A percentile compares a stretch with the other conserved stretches of the same genome.
Evolutionary conservation across 163 green algal genomes (phyloP).

Genomic region (Prototheca wickerhamii): DNA sequence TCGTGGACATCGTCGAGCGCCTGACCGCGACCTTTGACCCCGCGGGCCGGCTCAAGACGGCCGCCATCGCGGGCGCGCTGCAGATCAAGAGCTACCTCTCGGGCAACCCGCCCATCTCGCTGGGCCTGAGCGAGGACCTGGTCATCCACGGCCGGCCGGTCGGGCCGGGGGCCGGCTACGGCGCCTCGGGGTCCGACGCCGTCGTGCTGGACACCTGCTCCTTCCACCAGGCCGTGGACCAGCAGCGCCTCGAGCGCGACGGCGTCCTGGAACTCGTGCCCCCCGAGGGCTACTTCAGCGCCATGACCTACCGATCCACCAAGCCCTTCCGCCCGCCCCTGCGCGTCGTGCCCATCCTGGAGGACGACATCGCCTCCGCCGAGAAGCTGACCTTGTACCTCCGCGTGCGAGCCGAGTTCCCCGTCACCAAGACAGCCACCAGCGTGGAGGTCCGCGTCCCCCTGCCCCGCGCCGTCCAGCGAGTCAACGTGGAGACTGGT

Average conservation of each 20-base stretch:
- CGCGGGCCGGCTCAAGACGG: constrained; percentile 54
- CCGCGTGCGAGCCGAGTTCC: constrained; percentile 36
- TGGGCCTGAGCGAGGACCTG: constrained; percentile 79
- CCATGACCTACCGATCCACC: constrained; percentile 74
- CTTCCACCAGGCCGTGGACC: constrained; percentile 61
- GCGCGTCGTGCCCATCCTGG: constrained; percentile 39
- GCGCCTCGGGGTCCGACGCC: constrained; percentile 8
- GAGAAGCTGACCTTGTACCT: constrained; percentile 45
- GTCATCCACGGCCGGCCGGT: neutral
- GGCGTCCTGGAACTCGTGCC: constrained; percentile 66
- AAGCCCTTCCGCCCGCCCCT: constrained; percentile 68
- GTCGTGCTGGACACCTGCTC: constrained; percentile 75
- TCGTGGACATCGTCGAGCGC: constrained; percentile 87
- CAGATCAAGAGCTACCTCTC: constrained; percentile 82
- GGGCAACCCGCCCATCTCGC: constrained; percentile 73
- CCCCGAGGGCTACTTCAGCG: constrained; percentile 72
- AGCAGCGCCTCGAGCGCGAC: constrained; percentile 64
- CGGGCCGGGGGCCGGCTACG: neutral
- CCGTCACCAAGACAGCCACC: constrained; percentile 48
- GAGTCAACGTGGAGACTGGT: constrained; percentile 53
- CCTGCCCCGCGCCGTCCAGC: constrained; percentile 54
- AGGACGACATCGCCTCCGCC: constrained; percentile 47
- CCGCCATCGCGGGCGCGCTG: constrained; percentile 61
- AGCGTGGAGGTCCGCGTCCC: constrained; percentile 67
- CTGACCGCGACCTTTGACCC: constrained; percentile 82